Base-by-base conservation (phyloP, 2,329 filamentous ascomycete species). In the Myotisia sp. region DNA sequence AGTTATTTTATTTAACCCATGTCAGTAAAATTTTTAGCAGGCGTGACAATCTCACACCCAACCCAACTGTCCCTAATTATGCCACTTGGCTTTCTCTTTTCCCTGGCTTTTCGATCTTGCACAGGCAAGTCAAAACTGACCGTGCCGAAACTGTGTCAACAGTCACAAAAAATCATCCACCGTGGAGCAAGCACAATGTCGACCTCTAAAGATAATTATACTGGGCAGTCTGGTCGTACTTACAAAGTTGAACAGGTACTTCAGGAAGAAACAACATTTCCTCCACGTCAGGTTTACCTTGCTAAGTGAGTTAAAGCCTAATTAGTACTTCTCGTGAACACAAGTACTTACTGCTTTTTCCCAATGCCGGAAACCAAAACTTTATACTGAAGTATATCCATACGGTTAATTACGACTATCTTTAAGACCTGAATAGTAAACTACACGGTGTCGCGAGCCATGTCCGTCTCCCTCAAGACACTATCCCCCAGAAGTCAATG, bases 401-500 rank as follows among this genome's bases (percentile, higher is more conserved):
- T 14, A 6, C 20, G 14, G 29, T 30, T 12, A 30, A 30, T 5
- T 33, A 16, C 12, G 21, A 24, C 4, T n/a, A 33, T 22, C 23
- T 33, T 16, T 21, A 30, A 37, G 31, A 26, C n/a, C 3, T 33
- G 26, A 24, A 33, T 14, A 2, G 14, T 26, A 33, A 26, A 6
- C 16, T 33, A 18, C 29, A 3, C 10, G 31, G 13, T 32, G 38
- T 39, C 35, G 6, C 30, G 10, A 21, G 13, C 17, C 23, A 18
- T 32, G 27, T 37, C 21, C 54, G 60, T 27, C 51, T 54, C 4
- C 37, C 56, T 8, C 46, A 55, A 27, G 62, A 65, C 43, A 59
- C 55, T 28, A 51, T 64, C 39, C 60, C 62, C 5, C 54, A 62
- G 13, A 49, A 59, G 39, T 58, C 54, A 18, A 60, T 64, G 51